Evolutionary conservation across 2,329 filamentous ascomycete species (phyloP).

Genomic region (Colletotrichum musae): DNA sequence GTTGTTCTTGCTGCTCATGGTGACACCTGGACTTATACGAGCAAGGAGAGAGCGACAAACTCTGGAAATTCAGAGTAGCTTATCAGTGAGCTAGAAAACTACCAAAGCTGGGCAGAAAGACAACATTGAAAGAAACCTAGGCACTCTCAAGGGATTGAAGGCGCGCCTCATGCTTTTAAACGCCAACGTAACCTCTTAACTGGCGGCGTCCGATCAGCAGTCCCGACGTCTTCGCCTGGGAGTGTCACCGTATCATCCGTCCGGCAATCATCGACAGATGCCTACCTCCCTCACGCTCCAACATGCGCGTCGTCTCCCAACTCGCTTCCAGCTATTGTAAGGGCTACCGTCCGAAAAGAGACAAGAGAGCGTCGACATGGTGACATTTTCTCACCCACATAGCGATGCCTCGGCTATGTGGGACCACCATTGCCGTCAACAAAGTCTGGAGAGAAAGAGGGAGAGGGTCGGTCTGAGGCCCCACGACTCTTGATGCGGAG

Average conservation of each 20-base stretch:
- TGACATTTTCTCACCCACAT: not conserved
- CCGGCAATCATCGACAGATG: not conserved
- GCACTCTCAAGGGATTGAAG: not conserved
- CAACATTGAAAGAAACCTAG: not conserved
- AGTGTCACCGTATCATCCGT: not conserved
- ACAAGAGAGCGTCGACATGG: not conserved
- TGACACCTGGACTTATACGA: not conserved
- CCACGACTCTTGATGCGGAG: constrained; percentile 24
- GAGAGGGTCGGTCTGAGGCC: not conserved
- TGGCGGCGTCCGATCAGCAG: not conserved
- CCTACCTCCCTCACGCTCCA: not conserved
- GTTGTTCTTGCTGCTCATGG: constrained; percentile 11
- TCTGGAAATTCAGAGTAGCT: too few species aligned
- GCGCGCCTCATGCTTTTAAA: constrained; percentile 3
- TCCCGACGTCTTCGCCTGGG: not conserved
- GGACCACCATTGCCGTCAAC: not conserved
- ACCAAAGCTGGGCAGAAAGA: not conserved
- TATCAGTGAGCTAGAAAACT: too few species aligned
- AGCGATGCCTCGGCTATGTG: not conserved
- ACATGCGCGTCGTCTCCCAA: not conserved
- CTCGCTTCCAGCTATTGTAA: not conserved
- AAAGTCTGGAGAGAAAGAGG: not conserved
- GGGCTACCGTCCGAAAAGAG: constrained; percentile 10
- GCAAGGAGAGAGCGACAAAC: too few species aligned
- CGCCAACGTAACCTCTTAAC: not conserved